phyloP scores from a whole-genome alignment of 306 rosid genomes.

The Cicer chorassanicum region DNA sequence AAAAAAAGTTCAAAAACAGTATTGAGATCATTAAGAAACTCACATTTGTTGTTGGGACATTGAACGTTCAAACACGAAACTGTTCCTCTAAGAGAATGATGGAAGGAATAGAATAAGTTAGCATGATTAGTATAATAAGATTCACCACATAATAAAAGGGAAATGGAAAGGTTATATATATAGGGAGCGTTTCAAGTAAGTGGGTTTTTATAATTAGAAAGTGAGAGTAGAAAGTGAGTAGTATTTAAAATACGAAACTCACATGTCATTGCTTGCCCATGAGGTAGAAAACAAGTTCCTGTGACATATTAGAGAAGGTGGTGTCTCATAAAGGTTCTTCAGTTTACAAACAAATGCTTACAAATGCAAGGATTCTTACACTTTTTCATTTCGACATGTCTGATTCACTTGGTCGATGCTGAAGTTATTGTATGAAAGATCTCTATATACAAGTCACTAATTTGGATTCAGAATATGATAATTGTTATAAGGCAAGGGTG shows the following conservation, averaged over 20 bases:
- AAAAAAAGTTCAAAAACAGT: too few species aligned
- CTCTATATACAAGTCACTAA: constrained; percentile 52
- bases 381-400: constrained; percentile 43
- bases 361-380: constrained; percentile 54
- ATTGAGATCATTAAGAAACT: constrained; percentile 15
- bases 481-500: too few species aligned
- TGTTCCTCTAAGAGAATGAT: constrained; percentile 46
- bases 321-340: constrained; percentile 22
- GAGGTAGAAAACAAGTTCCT: constrained; percentile 54
- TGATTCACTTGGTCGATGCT: constrained; percentile 22
- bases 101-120: constrained; percentile 32
- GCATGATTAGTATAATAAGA: constrained; percentile 8
- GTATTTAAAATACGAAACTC: constrained; percentile 19
- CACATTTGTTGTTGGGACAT: constrained; percentile 47
- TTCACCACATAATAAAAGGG: not conserved
- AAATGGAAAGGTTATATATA: not conserved
- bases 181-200: not conserved
- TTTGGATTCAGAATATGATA: constrained; percentile 37
- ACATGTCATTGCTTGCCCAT: constrained; percentile 36
- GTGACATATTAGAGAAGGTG: not conserved
- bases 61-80: constrained; percentile 50
- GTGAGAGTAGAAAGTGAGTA: not conserved
- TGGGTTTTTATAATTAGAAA: too few species aligned
- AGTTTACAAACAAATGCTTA: constrained; percentile 4
- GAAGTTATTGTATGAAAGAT: constrained; percentile 72